A percentile compares a stretch with the other conserved stretches of the same genome.
Conservation (phyloP, 2,329 filamentous ascomycete genomes). For the Cladophialophora immunda region DNA sequence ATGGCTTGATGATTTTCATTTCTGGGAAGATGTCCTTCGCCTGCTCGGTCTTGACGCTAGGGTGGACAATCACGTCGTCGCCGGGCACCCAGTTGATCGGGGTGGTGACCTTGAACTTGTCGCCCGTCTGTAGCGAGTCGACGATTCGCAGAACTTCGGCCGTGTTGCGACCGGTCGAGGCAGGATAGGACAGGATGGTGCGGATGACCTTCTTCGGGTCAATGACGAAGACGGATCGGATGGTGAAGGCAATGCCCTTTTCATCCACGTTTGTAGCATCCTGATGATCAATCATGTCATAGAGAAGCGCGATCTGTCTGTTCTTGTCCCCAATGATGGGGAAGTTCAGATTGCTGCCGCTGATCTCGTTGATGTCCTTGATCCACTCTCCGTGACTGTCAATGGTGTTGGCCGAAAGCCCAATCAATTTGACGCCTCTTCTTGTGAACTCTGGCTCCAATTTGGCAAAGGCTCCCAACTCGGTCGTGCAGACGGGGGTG, state of each 20-base stretch:
- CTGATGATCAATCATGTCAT: conserved; percentile 54
- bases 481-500: conserved; percentile 61
- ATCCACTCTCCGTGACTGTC: conserved; percentile 64
- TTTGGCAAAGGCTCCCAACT: conserved; percentile 70
- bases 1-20: conserved; percentile 69
- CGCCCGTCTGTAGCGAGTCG: conserved; percentile 66
- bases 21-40: conserved; percentile 68
- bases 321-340: conserved; percentile 57
- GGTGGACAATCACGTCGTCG: conserved; percentile 70
- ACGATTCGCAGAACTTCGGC: conserved; percentile 66
- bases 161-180: conserved; percentile 67
- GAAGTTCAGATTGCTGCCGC: conserved; percentile 48
- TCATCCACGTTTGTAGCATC: conserved; percentile 55
- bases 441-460: conserved; percentile 71
- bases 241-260: conserved; percentile 66
- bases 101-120: conserved; percentile 68
- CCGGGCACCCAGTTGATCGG: conserved; percentile 69
- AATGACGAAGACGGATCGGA: conserved; percentile 71
- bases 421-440: conserved; percentile 69
- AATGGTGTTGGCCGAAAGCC: conserved; percentile 66
- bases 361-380: conserved; percentile 59
- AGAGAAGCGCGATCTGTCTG: conserved; percentile 51
- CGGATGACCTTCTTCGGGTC: conserved; percentile 72
- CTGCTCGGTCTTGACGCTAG: conserved; percentile 65
- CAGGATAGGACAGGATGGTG: conserved; percentile 69